Base-by-base conservation (phyloP, 2,329 filamentous ascomycete genomes). In the Epichloe coenophiala region DNA sequence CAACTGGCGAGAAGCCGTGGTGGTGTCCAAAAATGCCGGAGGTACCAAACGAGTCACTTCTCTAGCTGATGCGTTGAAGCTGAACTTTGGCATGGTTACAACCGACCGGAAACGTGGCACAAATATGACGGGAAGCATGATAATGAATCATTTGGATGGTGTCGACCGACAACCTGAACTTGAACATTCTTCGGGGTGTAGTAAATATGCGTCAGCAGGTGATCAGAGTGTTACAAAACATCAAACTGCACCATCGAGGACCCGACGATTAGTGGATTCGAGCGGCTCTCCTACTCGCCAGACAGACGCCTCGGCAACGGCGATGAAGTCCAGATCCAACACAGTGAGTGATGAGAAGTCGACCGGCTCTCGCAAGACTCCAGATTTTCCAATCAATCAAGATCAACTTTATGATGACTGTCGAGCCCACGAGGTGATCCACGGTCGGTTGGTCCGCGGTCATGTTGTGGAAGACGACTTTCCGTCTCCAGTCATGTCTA, bases 31-130 rank as follows among this genome's bases (percentile, higher is more conserved):
- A 73, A 98, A 98, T 63, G 87, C 93, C 1, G 93, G 93, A 51
- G 93, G 93, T 52, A 97, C 93, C 46, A 98, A 98, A 73, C 81
- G 93, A 57, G 93, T 97, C 39, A 98, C 93, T 13, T 96, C 91
- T 31, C 74, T 98, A 50, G 93, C 93, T 54, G 93, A 98, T 70
- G 89, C 89, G 2, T 71, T 98, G 59, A 97, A 97, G 75, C 79
- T 98, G 59, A 97, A 94, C 72, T 98, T 98, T 59, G 93, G 93
- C 58, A 89, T 98, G 63, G 89, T 98, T 50, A 94, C 88, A 3
- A 94, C 88, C 6, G 88, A 94, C 59, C 77, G 81, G 59, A 82
- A 80, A 61, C 75, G 85, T 49, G 72, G 75, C 39, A 79, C 80
- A 45, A 83, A 84, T 53, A 84, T 90, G 81, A 79, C 81, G 44